Base-by-base conservation (phyloP, 805 yeast genomes). In the Candida odintsovae region DNA sequence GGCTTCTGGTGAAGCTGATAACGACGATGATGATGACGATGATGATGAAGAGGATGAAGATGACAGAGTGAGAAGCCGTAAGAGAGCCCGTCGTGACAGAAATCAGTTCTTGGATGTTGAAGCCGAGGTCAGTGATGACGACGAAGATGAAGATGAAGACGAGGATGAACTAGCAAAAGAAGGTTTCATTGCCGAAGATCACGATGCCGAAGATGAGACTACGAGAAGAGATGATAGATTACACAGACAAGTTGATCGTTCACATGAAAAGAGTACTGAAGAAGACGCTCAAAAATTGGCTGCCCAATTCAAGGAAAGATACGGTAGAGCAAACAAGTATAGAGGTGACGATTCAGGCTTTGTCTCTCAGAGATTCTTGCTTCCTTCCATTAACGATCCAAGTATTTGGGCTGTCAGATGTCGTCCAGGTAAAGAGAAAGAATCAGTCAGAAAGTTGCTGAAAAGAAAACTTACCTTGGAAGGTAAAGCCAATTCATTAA, bases 41-140 rank as follows among this genome's bases (percentile, higher is more conserved):
- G 73, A 69, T 0, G 76, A 71, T 0, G 77, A 71, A 1, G 78
- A 75, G 0, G 79, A 73, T 0, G 78, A 75, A 0, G 81, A 69
- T 6, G 77, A 71, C 6, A 66, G 68, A n/a, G 73, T 72, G 6
- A 71, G 75, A 55, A 63, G 72, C 59, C 54, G 69, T 62, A 65
- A 71, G 65, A 64, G 75, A 63, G 64, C 68, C 58, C 71, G 76
- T 49, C 71, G 65, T 47, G 72, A 69, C 41, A 74, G 86, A 49
- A 92, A 92, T 66, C 90, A 86, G 73, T 94, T 58, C 51, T 49
- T 94, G 68, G 99, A 94, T 86, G 95, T 94, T 45, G 98, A 94
- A 73, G 99, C 97, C 49, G 98, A 92, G 66, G 99, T 94, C 48
- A 96, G 92, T 65, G 98, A 92, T 50, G 98, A 94, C 55, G 98